Conservation (phyloP, 768 basidiomycete species). For the Clavulina sp. region DNA sequence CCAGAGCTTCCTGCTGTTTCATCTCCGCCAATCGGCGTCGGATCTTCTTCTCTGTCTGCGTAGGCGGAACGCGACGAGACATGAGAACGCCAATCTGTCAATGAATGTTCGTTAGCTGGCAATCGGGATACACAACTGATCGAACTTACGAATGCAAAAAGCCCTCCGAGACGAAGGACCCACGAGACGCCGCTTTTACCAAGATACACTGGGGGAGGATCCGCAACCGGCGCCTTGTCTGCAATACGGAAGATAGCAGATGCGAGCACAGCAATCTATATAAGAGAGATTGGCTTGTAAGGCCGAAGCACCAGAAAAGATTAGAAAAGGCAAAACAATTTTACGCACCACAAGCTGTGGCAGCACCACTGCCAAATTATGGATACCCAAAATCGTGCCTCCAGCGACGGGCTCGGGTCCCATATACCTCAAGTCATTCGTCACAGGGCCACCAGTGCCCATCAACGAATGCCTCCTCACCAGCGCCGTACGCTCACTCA, state of each 20-base stretch:
- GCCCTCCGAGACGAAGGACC: slow-evolving; percentile 83
- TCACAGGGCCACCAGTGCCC: slow-evolving; percentile 13
- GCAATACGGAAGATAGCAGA: slow-evolving; percentile 72
- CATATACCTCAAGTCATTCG: slow-evolving; percentile 8
- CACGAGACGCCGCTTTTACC: slow-evolving; percentile 86
- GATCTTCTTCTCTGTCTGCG: slow-evolving; percentile 84
- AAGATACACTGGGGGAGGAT: slow-evolving; percentile 36
- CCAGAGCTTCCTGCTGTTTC: too few relatives aligned
- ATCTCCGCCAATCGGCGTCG: slow-evolving; percentile 63
- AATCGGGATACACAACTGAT: background rate
- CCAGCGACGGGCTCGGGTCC: slow-evolving; percentile 45
- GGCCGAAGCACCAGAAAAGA: too few relatives aligned
- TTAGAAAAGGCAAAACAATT: background rate
- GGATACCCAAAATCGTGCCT: slow-evolving; percentile 85
- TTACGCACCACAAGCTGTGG: slow-evolving; percentile 78
- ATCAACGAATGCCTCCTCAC: slow-evolving; percentile 21
- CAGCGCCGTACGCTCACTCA: slow-evolving; percentile 20
- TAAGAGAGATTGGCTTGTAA: background rate
- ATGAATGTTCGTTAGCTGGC: background rate
- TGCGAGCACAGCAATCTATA: slow-evolving; percentile 66
- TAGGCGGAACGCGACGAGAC: slow-evolving; percentile 70
- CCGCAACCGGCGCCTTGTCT: slow-evolving; percentile 35
- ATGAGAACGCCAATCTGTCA: slow-evolving; percentile 48
- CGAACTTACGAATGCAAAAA: slow-evolving; percentile 47
- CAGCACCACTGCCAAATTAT: slow-evolving; percentile 88